These are phyloP conservation scores for Hamamelis virginiana DNA, from an alignment of 164 flowering plant species.

Conservation along the genomic window DNA sequence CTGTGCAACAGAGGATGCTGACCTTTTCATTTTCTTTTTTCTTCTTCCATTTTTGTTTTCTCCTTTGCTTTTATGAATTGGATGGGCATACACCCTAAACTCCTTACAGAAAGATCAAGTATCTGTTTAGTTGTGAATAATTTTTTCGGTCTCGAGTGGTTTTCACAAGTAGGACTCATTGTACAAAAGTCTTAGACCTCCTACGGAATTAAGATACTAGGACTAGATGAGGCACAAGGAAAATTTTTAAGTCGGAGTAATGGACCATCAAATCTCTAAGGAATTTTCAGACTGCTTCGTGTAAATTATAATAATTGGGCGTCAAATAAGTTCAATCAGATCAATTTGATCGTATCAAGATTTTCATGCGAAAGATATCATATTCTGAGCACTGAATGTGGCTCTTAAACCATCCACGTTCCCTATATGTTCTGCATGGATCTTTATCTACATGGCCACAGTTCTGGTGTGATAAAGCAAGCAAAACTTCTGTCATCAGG, in stretches of 20 bases:
- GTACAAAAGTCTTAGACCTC: neutral
- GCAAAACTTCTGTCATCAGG: neutral
- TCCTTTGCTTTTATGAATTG: conserved; percentile 1
- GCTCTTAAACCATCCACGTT: neutral
- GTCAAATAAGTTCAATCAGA: neutral
- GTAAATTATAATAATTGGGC: neutral
- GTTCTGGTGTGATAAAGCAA: neutral
- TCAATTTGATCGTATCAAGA: neutral
- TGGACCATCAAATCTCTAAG: neutral
- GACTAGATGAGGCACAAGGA: neutral
- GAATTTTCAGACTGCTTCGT: neutral
- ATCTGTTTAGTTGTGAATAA: neutral
- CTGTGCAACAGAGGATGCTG: neutral
- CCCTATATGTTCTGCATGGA: neutral
- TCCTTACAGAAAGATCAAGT: too few species aligned
- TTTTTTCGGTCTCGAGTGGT: neutral
- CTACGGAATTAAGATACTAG: neutral
- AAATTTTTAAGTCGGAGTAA: neutral
- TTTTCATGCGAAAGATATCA: neutral
- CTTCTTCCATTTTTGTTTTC: neutral
- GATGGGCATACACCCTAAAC: neutral
- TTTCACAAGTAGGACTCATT: neutral
- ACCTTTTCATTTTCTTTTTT: neutral
- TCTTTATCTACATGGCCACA: neutral
- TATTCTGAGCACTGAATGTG: neutral